Evolutionary conservation across 2,329 filamentous ascomycete species (phyloP).

Genomic region (Taxawa tesnikishii): DNA sequence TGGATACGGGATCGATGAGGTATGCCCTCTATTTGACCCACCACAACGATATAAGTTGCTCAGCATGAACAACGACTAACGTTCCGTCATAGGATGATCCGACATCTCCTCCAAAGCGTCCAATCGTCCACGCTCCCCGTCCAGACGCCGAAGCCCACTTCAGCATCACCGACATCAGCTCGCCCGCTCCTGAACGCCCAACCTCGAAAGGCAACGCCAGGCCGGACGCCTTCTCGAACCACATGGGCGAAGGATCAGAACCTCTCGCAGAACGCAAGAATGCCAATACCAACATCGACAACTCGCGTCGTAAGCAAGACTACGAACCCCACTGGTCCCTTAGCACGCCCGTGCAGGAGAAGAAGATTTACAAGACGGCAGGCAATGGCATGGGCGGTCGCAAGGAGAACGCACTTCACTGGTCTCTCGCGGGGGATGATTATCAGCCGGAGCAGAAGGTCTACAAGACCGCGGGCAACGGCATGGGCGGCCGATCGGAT

Average conservation of each 20-base stretch:
- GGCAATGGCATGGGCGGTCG: constrained; percentile 47
- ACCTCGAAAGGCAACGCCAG: constrained; percentile 8
- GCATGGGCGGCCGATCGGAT: constrained; percentile 52
- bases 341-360: constrained; percentile 29
- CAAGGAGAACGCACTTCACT: background rate
- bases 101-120: constrained; percentile 45
- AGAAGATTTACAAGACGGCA: constrained; percentile 25
- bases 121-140: constrained; percentile 54
- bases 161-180: constrained; percentile 65
- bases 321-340: constrained; percentile 32
- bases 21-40: constrained; percentile 17
- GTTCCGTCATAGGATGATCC: constrained; percentile 40
- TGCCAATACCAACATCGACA: constrained; percentile 62
- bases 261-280: constrained; percentile 37
- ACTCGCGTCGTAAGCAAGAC: constrained; percentile 60
- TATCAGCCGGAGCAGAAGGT: constrained; percentile 17
- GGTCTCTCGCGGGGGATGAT: constrained; percentile 1
- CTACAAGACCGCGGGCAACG: constrained; percentile 28
- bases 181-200: constrained; percentile 36
- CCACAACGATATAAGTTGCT: constrained; percentile 6
- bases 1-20: constrained; percentile 61
- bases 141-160: constrained; percentile 76
- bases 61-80: constrained; percentile 2
- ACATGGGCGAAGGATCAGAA: constrained; percentile 10
- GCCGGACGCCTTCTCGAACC: constrained; percentile 23